These are phyloP conservation scores for Amanita subjunquillea DNA, from an alignment of 768 basidiomycete species.

Conservation along the genomic window DNA sequence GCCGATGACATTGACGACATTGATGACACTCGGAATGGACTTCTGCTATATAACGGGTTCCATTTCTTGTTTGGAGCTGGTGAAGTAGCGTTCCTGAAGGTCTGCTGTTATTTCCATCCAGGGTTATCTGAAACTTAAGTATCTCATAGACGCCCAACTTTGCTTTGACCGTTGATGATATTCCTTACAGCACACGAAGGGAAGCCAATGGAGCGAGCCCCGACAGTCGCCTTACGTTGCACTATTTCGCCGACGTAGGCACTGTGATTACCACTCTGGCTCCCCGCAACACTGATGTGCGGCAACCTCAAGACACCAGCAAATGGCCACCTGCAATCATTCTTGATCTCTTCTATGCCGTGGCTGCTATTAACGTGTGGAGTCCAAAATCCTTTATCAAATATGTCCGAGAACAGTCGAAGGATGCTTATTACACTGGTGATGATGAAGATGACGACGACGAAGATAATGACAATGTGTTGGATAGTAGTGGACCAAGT, in stretches of 20 bases:
- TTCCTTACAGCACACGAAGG: not conserved
- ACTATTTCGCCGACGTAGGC: conserved; percentile 3
- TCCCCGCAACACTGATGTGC: conserved; percentile 4
- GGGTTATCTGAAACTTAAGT: not conserved
- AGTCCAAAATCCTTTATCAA: no score
- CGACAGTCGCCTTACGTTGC: no score
- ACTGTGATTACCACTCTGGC: not conserved
- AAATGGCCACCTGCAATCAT: conserved; percentile 5
- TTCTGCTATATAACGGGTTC: conserved; percentile 3
- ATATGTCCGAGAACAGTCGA: no score
- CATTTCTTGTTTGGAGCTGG: conserved; percentile 7
- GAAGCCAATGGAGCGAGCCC: not conserved
- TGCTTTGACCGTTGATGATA: not conserved
- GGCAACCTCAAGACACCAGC: conserved; percentile 5
- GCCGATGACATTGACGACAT: not conserved
- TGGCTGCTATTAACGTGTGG: no score
- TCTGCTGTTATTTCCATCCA: conserved; percentile 2
- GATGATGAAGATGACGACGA: no score
- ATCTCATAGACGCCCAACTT: conserved; percentile 8
- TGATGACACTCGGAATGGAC: conserved; percentile 8
- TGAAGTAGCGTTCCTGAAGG: conserved; percentile 9
- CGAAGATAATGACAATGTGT: no score
- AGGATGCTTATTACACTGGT: no score
- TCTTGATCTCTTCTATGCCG: not conserved
- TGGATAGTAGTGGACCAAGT: no score